A percentile compares a stretch with the other conserved stretches of the same genome.
Conservation (phyloP, 352 stramenopile genomes). For the Globisporangium emineosum region DNA sequence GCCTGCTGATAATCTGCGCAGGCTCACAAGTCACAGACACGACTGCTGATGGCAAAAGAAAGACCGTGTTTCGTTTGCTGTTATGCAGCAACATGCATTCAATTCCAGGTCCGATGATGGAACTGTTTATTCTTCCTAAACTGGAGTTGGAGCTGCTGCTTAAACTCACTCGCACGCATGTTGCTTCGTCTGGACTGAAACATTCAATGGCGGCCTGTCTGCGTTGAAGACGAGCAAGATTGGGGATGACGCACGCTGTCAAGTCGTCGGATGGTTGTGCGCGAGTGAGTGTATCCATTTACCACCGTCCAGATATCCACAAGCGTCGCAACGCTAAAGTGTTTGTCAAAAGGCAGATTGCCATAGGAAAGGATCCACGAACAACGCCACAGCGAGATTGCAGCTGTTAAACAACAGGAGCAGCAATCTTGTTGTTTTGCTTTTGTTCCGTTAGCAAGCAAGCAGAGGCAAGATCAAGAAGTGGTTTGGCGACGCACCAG, state of each 20-base stretch:
- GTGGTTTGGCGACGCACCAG: too few species aligned
- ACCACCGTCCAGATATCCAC: background rate
- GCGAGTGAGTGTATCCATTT: slow-evolving; percentile 1
- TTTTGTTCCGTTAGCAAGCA: background rate
- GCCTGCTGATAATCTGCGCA: too few species aligned
- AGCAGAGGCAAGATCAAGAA: background rate
- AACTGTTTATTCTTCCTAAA: background rate
- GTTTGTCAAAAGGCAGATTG: too few species aligned
- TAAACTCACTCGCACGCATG: background rate
- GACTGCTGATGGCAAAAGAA: background rate
- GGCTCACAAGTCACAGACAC: background rate
- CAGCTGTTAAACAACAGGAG: background rate
- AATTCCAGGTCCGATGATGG: background rate
- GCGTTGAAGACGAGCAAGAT: background rate
- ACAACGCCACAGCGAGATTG: too few species aligned
- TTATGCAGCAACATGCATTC: background rate
- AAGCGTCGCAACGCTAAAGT: background rate
- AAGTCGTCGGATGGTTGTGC: background rate
- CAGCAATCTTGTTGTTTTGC: background rate
- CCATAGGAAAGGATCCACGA: too few species aligned
- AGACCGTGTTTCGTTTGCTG: background rate
- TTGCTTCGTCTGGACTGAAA: too few species aligned
- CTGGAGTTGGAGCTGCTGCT: background rate
- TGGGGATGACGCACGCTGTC: background rate
- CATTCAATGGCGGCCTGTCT: background rate